Evolutionary conservation across 306 rosid genomes (phyloP).

Genomic region (Casuarina equisetifolia): DNA sequence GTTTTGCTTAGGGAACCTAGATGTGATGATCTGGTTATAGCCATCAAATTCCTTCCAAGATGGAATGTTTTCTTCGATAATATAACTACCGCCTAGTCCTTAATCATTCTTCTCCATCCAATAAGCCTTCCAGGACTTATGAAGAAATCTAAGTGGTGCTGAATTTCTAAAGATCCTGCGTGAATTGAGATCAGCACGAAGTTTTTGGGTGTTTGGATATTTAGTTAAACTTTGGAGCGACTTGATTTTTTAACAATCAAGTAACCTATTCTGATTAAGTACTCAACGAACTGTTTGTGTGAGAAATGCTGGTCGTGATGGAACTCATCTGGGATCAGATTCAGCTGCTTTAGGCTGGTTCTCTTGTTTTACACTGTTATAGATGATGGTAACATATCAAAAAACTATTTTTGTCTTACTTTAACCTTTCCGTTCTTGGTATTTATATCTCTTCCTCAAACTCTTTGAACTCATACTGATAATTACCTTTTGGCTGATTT

Average conservation of each 20-base stretch:
- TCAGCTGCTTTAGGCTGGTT: background rate
- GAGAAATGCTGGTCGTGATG: too few relatives aligned
- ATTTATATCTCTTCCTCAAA: background rate
- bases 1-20: background rate
- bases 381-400: background rate
- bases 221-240: too few relatives aligned
- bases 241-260: too few relatives aligned
- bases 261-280: too few relatives aligned
- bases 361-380: background rate
- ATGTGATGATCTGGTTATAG: too few relatives aligned
- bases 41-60: background rate
- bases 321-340: background rate
- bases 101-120: background rate
- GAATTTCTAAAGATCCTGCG: too few relatives aligned
- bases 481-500: slow-evolving; percentile 10
- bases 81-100: background rate
- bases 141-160: background rate
- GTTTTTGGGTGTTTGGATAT: too few relatives aligned
- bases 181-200: too few relatives aligned
- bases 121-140: background rate
- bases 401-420: background rate
- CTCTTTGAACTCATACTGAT: slow-evolving; percentile 14
- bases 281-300: too few relatives aligned
- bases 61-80: background rate
- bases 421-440: background rate